Percentiles rank a stretch among this genome's conserved stretches.
Evolutionary conservation across 1,284 basidiomycete genomes (phyloP).

Genomic region (Leucocoprinus gongylophorus): DNA sequence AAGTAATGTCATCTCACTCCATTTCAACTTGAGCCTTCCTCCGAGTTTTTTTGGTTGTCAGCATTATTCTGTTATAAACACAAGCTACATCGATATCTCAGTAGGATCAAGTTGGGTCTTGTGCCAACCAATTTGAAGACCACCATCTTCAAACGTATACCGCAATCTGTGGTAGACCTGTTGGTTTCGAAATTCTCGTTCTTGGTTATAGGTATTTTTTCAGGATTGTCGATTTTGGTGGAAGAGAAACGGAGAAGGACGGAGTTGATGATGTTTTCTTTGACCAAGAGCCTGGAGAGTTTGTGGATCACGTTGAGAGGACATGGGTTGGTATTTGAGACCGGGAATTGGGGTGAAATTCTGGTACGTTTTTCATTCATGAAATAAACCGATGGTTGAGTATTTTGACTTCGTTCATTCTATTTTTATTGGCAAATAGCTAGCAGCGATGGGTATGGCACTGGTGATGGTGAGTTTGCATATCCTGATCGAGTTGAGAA

Average conservation of each 20-base stretch:
- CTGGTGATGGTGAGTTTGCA: slow-evolving; percentile 76
- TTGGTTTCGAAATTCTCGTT: slow-evolving; percentile 67
- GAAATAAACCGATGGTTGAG: no score
- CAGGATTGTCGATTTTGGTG: slow-evolving; percentile 77
- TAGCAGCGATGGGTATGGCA: slow-evolving; percentile 65
- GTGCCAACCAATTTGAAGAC: slow-evolving; percentile 20
- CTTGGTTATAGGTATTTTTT: slow-evolving; percentile 70
- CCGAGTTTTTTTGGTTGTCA: slow-evolving; percentile 20
- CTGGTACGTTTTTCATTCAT: slow-evolving; percentile 37
- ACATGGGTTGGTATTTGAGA: slow-evolving; percentile 70
- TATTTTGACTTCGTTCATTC: no score
- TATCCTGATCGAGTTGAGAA: background rate
- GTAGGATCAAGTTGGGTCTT: slow-evolving; percentile 26
- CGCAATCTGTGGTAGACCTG: slow-evolving; percentile 43
- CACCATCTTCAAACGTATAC: slow-evolving; percentile 33
- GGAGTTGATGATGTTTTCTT: slow-evolving; percentile 91
- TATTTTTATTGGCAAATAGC: slow-evolving; percentile 33
- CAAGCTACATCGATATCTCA: slow-evolving; percentile 46
- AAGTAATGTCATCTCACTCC: slow-evolving; percentile 37
- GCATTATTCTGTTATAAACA: slow-evolving; percentile 74
- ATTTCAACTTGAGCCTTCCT: no score
- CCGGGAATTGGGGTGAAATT: slow-evolving; percentile 64
- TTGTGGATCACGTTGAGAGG: slow-evolving; percentile 78
- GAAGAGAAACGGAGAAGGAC: slow-evolving; percentile 79
- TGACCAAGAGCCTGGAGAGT: slow-evolving; percentile 88